Base-by-base conservation (phyloP, 2,329 filamentous ascomycete genomes). In the Cladosporium sp. region DNA sequence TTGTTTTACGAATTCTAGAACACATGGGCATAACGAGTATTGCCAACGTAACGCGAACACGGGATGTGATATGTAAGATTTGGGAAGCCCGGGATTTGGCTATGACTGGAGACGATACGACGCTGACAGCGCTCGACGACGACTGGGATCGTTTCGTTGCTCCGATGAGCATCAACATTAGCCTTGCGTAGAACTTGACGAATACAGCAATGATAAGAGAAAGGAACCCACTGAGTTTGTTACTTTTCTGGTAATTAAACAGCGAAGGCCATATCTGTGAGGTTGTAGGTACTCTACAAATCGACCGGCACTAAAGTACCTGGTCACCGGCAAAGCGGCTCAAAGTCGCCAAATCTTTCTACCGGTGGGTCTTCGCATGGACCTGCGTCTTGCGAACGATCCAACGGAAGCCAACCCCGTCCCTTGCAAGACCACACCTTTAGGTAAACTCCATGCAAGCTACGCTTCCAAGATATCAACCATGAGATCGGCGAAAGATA, bases 11-110 rank as follows among this genome's bases (percentile, higher is more conserved):
- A 19, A 65, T 68, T 8, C 54, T 74, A n/a, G 62, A 68, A 3
- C 62, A 63, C 1, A 69, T 76, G 64, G 62, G 66, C 0, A 64
- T 69, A 18, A 69, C 64, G 0, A 48, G 45, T 22, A 72, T 71
- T 1, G 60, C 75, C 0, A 77, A 77, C 39, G 65, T 76, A 6
- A 64, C 68, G 8, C 67, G 71, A 16, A 75, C 72, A 7, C 62
- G 70, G 9, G 68, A 70, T 0, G 74, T 77, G 3, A 73, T 77
- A 45, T 64, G 69, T 8, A 74, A 72, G 38, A 67, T 77, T 9
- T 77, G 74, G 74, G 68, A 70, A 49, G 67, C 67, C 38, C 65
- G 74, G 18, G 72, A 77, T 43, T 53, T 62, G 27, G 62, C 56
- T 53, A 5, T 59, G 57, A 33, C 38, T 15, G 13, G 50, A 20